Percentiles rank a stretch among this genome's conserved stretches.
Conservation (phyloP, 2,329 filamentous ascomycete species). For the Claviceps humidiphila region DNA sequence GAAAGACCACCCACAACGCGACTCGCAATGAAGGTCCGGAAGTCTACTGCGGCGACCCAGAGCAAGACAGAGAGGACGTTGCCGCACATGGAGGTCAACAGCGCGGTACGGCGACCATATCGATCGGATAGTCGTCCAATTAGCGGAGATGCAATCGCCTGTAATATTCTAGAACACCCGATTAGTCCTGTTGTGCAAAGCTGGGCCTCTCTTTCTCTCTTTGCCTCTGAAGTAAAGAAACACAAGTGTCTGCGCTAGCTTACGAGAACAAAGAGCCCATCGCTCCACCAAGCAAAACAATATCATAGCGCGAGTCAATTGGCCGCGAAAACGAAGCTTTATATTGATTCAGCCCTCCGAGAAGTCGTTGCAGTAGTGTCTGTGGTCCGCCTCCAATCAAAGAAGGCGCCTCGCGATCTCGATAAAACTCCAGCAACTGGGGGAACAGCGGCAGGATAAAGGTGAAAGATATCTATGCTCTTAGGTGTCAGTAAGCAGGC, state of each 20-base stretch:
- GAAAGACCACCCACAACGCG: conserved; percentile 84
- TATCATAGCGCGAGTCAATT: conserved; percentile 94
- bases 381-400: conserved; percentile 30
- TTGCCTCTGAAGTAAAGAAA: too few species aligned
- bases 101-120: conserved; percentile 73
- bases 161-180: conserved; percentile 50
- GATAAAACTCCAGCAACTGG: conserved; percentile 91
- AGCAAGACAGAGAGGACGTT: conserved; percentile 89
- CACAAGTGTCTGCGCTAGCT: conserved; percentile 9
- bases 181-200: background rate
- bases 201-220: background rate
- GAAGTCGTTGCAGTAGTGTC: conserved; percentile 65
- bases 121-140: conserved; percentile 82
- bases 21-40: conserved; percentile 90
- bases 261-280: conserved; percentile 80
- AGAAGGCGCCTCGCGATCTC: conserved; percentile 59
- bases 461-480: conserved; percentile 78
- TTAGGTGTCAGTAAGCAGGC: background rate
- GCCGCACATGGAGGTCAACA: conserved; percentile 82
- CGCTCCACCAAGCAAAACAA: conserved; percentile 85
- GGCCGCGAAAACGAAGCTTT: conserved; percentile 85
- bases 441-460: conserved; percentile 96
- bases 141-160: conserved; percentile 81
- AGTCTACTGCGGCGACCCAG: conserved; percentile 88
- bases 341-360: conserved; percentile 81